Conservation (phyloP, 2,329 filamentous ascomycete species). For the Fusarium tanahbumbuense region DNA sequence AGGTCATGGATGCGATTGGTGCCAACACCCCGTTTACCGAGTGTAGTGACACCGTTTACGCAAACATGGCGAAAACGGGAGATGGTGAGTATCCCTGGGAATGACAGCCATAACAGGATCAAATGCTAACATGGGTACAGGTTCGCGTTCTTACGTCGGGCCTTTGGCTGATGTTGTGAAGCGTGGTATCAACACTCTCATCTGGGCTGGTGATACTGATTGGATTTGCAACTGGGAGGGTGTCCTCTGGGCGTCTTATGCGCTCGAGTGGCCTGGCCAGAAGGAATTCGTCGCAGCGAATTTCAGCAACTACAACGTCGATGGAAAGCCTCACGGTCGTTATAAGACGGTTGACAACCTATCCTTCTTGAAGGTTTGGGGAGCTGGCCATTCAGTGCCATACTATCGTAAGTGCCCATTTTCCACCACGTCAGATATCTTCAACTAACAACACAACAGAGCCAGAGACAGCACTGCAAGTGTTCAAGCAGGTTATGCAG, state of each 20-base stretch:
- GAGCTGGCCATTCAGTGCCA: slow-evolving; percentile 68
- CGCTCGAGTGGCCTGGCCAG: slow-evolving; percentile 56
- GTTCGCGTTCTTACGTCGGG: slow-evolving; percentile 58
- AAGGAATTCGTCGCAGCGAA: slow-evolving; percentile 52
- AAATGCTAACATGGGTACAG: slow-evolving; percentile 39
- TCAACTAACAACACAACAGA: slow-evolving; percentile 32
- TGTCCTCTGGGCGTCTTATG: slow-evolving; percentile 59
- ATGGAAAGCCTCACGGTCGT: slow-evolving; percentile 59
- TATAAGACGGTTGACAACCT: slow-evolving; percentile 67
- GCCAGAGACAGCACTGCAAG: slow-evolving; percentile 44
- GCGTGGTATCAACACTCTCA: slow-evolving; percentile 60
- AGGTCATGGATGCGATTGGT: slow-evolving; percentile 44
- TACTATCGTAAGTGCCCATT: slow-evolving; percentile 52
- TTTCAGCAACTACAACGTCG: slow-evolving; percentile 59
- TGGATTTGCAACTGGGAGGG: slow-evolving; percentile 70
- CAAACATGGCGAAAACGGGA: slow-evolving; percentile 40
- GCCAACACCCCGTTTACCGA: slow-evolving; percentile 42
- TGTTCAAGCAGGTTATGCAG: slow-evolving; percentile 46
- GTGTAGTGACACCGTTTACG: slow-evolving; percentile 42
- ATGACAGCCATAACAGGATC: no score
- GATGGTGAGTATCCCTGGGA: slow-evolving; percentile 30
- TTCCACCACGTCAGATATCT: no score
- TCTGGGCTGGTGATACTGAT: slow-evolving; percentile 68
- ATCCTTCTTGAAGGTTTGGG: slow-evolving; percentile 68
- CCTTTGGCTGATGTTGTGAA: slow-evolving; percentile 59